Base-by-base conservation (phyloP, 2,329 filamentous ascomycete species). In the Rhexocercosporidium sp. region DNA sequence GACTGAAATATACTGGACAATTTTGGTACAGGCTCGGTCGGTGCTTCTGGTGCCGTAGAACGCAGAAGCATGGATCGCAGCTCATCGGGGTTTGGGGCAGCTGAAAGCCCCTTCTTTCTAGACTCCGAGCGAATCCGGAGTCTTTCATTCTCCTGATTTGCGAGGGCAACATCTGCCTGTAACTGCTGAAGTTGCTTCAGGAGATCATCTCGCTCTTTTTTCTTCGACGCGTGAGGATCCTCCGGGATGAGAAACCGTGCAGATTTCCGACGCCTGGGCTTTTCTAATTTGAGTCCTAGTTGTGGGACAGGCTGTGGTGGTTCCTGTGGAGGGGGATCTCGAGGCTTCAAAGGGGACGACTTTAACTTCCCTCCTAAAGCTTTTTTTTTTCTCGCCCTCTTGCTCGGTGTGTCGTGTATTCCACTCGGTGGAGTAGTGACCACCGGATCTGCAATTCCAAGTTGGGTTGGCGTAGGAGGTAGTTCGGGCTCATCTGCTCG, bases 331-430 rank as follows among this genome's bases (percentile, higher is more conserved):
- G 54, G 25, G 12, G 66, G 68, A 59, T 71, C 66, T 39, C 60
- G 66, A 41, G 75, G 72, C 60, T 78, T 79, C 12, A 77, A 53
- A 12, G 77, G 77, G 12, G 77, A 78, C 2, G 76, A 76, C 61
- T 74, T 76, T n/a, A 75, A 41, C 54, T 70, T 76, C 31, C 69
- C 68, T 31, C 62, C 68, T 20, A 74, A 63, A 59, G 64, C 69
- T 65, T 81, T 84, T 41, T 78, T 78, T 63, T 70, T 80, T 72
- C 81, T 81, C 2, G 80, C 79, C 37, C 80, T 79, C 66, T 82
- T 85, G 25, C 84, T 86, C 0, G 87, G 86, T 16, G 85, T 88
- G 60, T 84, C 83, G 67, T 89, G 87, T 31, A 90, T 90, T 0
- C 88, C 88, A 22, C 80, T 76, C 0, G 87, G 85, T 8, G 86